Base-by-base conservation (phyloP, 805 yeast species). In the Lipomyces anomalus region DNA sequence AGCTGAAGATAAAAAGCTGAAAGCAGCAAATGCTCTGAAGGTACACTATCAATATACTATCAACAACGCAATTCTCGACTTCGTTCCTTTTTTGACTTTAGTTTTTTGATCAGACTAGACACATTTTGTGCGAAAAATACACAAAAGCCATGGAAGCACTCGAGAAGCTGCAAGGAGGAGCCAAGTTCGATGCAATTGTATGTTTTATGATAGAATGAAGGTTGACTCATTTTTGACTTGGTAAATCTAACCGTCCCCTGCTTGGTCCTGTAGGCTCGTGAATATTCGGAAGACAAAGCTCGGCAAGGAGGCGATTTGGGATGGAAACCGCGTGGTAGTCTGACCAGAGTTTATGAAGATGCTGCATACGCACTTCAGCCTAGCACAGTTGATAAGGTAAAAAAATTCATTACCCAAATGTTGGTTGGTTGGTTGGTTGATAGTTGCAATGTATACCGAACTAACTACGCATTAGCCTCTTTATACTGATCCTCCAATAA, bases 261-360 rank as follows among this genome's bases (percentile, higher is more conserved):
- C n/a, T n/a, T n/a, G n/a, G n/a, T n/a, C n/a, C n/a, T n/a, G n/a
- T 22, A 48, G 52, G 52, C 55, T 3, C 40, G 50, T 3, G 52
- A 52, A 28, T 52, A 43, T 33, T 41, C 48, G 17, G 56, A 52
- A 30, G 56, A 52, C 24, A 52, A 52, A 38, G 56, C 56, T 2
- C 48, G 55, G 17, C 44, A 32, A n/a, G 56, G 56, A 20, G 56
- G 56, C n/a, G 50, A 46, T 34, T 30, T 52, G n/a, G 56, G 56
- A 6, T 52, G 56, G 56, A 46, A 46, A 28, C 50, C 52, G 4
- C 45, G 56, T 13, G 56, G 52, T 9, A 46, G 53, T 22, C 20
- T 52, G 38, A 53, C 48, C 4, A 39, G 56, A 6, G 47, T 42
- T 30, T 52, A 41, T 22, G 57, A 52, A 37, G 56, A 52, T 21